Conservation (phyloP, 139 green algal species). For the Tetratostichococcus sp. region DNA sequence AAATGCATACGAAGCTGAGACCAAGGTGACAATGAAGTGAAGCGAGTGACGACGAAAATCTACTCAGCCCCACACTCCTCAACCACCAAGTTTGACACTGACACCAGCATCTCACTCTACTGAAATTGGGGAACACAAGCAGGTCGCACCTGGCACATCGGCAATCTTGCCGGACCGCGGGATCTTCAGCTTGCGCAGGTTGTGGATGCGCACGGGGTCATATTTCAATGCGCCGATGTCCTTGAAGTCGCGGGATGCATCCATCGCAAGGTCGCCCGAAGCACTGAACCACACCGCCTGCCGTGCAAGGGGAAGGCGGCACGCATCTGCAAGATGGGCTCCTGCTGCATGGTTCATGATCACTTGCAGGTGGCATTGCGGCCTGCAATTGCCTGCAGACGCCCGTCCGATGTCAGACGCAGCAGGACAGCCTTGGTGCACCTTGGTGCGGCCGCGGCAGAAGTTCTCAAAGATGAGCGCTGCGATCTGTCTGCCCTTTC, state of each 20-base stretch:
- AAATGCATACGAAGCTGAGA: background rate
- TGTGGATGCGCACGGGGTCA: slow-evolving; percentile 10
- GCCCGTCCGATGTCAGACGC: background rate
- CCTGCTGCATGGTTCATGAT: too few relatives aligned
- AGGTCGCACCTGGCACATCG: background rate
- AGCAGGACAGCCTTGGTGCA: slow-evolving; percentile 9
- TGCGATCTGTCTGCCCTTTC: slow-evolving; percentile 75
- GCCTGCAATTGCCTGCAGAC: too few relatives aligned
- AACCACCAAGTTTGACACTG: too few relatives aligned
- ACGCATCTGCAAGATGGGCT: too few relatives aligned
- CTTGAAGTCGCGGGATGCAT: slow-evolving; percentile 44
- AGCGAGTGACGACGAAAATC: too few relatives aligned
- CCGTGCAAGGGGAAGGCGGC: background rate
- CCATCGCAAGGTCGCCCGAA: slow-evolving; percentile 37
- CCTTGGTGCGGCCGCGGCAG: slow-evolving; percentile 34
- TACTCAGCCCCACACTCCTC: too few relatives aligned
- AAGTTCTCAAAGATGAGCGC: slow-evolving; percentile 67
- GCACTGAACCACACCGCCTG: slow-evolving; percentile 60
- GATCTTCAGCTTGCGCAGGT: slow-evolving; percentile 21
- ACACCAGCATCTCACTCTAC: too few relatives aligned
- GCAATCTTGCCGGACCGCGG: background rate
- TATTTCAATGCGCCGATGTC: slow-evolving; percentile 46
- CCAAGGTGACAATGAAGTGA: too few relatives aligned
- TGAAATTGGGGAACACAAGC: too few relatives aligned
- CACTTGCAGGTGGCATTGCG: too few relatives aligned